Base-by-base conservation (phyloP, 1,284 basidiomycete genomes). In the Ganoderma boninense region DNA sequence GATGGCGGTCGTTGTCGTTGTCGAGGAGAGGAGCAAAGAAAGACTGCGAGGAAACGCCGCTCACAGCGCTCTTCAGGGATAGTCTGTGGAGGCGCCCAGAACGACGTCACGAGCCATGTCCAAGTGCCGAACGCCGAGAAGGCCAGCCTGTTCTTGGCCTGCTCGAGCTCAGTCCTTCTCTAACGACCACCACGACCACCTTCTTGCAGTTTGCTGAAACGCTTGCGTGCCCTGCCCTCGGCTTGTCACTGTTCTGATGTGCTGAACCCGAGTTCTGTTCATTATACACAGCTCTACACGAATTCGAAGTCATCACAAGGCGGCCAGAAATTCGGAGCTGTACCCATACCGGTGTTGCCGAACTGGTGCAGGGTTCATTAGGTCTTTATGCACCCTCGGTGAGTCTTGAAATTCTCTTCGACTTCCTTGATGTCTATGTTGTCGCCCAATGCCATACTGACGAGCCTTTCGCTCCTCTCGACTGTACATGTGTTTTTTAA, bases 31-130 rank as follows among this genome's bases (percentile, higher is more conserved):
- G 62, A 64, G 49, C 61, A 59, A 57, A 38, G 32, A 32, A 32
- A 32, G 32, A 32, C n/a, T 56, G 44, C 13, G 43, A 60, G 62
- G 42, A 35, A 60, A 40, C 57, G 57, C 57, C 57, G 54, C 29
- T 20, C 29, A 35, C 29, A 16, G 29, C 54, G 0, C 5, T 26
- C 26, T 29, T 35, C 29, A 20, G 23, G 2, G 26, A n/a, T 29
- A 29, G 26, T 29, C 26, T 14, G 1, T 14, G 18, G 54, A 57
- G 54, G 54, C 54, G 54, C 54, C 54, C 32, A 20, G 4, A 42
- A 67, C 44, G 62, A 67, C 60, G 46, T 62, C 60, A 62, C 40
- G 42, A 16, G 38, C 35, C 20, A 26, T n/a, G 23, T 35, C 32
- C 54, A 14, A 35, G 23, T 54, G 49, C 49, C 23, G 49, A 54